Percentiles rank a stretch among this genome's conserved stretches.
These are phyloP conservation scores for Colletotrichum paranaense DNA, from an alignment of 2,329 filamentous ascomycete species.

Conservation along the genomic window DNA sequence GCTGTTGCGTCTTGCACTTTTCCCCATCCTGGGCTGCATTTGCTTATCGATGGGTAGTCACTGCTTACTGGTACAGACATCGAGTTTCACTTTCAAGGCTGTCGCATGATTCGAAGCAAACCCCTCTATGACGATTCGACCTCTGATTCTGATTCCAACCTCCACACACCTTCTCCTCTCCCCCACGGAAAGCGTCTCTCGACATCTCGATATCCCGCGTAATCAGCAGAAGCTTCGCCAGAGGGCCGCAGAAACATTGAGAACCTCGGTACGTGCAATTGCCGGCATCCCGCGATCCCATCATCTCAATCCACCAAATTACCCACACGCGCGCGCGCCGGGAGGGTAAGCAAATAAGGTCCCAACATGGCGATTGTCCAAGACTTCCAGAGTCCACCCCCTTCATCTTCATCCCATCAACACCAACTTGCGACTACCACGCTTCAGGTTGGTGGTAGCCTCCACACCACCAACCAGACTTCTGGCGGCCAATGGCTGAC, in stretches of 20 bases:
- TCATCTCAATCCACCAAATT: background rate
- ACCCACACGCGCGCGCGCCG: background rate
- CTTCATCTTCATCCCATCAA: background rate
- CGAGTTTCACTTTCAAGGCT: background rate
- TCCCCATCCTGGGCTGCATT: background rate
- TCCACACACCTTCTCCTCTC: background rate
- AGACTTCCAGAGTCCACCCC: background rate
- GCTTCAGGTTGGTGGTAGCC: slow-evolving; percentile 1
- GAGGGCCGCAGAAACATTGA: background rate
- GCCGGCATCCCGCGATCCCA: background rate
- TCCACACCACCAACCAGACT: slow-evolving; percentile 20
- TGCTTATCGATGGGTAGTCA: background rate
- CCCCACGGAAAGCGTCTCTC: background rate
- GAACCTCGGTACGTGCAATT: background rate
- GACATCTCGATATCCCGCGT: background rate
- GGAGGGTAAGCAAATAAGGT: background rate
- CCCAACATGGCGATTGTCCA: background rate
- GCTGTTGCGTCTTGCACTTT: background rate
- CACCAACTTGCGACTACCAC: background rate
- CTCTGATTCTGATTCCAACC: background rate
- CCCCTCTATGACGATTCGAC: background rate
- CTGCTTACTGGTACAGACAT: background rate
- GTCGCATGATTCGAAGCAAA: background rate
- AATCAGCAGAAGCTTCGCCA: background rate
- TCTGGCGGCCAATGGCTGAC: background rate